Conservation (phyloP, 2,329 filamentous ascomycete genomes). For the Neofusicoccum sp. region DNA sequence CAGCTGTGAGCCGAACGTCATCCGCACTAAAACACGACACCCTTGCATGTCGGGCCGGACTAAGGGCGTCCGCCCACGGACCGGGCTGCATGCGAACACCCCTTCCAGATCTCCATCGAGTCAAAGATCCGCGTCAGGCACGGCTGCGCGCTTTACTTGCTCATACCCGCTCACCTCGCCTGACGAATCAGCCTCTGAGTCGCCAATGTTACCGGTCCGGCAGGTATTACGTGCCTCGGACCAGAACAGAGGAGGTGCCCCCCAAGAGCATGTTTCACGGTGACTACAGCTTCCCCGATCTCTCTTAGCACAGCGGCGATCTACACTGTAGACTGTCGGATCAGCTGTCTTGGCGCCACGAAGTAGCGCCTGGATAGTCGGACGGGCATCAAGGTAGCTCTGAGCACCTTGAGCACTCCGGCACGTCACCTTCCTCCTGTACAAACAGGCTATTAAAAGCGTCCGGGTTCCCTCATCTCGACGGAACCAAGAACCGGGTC, state of each 20-base stretch:
- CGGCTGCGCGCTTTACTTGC: conserved; percentile 1
- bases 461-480: not conserved
- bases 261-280: not conserved
- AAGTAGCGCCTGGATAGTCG: not conserved
- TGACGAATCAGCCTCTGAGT: not conserved
- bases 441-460: not conserved
- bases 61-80: too few species aligned
- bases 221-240: too few species aligned
- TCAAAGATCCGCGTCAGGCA: not conserved
- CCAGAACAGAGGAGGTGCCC: not conserved
- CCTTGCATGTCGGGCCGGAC: not conserved
- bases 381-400: not conserved
- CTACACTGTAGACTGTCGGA: not conserved
- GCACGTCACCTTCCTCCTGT: not conserved
- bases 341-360: not conserved
- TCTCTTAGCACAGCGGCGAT: conserved; percentile 21
- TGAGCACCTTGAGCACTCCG: conserved; percentile 9
- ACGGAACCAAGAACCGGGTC: not conserved
- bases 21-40: not conserved
- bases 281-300: not conserved
- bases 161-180: not conserved
- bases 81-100: not conserved
- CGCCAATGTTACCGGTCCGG: too few species aligned
- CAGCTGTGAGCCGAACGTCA: not conserved
- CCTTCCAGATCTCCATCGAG: not conserved